Base-by-base conservation (phyloP, 1,284 basidiomycete species). In the Ganoderma leucocontextum region DNA sequence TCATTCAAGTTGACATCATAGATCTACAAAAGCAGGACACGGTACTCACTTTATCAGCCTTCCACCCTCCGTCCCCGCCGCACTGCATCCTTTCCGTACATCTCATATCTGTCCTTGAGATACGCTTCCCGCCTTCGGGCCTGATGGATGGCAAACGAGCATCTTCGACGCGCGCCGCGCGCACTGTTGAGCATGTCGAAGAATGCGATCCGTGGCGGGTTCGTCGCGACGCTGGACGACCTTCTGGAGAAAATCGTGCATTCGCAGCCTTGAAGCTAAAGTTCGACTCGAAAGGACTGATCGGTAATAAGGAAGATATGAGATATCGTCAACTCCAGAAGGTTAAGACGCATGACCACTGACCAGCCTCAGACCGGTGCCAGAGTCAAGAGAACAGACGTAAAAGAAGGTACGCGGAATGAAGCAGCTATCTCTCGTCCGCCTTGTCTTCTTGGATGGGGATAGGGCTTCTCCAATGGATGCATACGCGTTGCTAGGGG, bases 1-100 rank as follows among this genome's bases (percentile, higher is more conserved):
- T 35, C 36, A 41, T 60, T 66, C 36, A 52, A 64, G 69, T 70
- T 73, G 72, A 70, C 73, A 75, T 75, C 73, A 73, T 68, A 41
- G 55, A 66, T 62, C 29, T 22, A 38, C 29, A 66, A 58, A 57
- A 36, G 42, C 41, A 19, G 22, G 10, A 60, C 22, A 29, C 22
- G 13, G 22, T 15, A 22, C 58, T 60, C 58, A 60, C 58, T 22
- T 42, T 60, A 22, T 29, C 22, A n/a, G 58, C 29, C 15, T 25
- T 60, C 13, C 13, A 15, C 22, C 38, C 38, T 22, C 38, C 15
- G 8, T 60, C 19, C 17, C 58, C 38, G 39, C 19, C 36, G 29
- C 49, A 2, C 63, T 63, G 62, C 44, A 67, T 58, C 63, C 60
- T 49, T 62, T 35, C 25, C 36, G 22, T 49, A 36, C 39, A 62